Conservation (phyloP, 225 moss, liverwort and hornwort species). For the Rhytidiadelphus loreus region DNA sequence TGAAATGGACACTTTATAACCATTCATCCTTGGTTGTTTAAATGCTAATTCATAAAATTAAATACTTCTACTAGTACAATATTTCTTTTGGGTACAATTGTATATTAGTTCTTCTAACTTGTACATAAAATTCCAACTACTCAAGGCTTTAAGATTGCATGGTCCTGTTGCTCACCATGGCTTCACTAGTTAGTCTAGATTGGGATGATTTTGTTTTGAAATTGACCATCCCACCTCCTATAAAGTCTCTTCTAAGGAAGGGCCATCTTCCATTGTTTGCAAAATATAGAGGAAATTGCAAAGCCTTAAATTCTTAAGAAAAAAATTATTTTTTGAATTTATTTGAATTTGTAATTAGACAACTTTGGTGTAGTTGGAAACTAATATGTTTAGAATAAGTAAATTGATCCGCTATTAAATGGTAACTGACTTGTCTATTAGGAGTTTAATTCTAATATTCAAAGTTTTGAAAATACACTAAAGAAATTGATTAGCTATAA, state of each 20-base stretch:
- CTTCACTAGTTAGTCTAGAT: not conserved
- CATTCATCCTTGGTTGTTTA: too few relatives aligned
- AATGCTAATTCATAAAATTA: too few relatives aligned
- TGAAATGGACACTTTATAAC: too few relatives aligned
- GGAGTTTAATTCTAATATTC: too few relatives aligned
- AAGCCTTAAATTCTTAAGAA: not conserved
- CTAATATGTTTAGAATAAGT: rapidly evolving
- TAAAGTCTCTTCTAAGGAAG: too few relatives aligned
- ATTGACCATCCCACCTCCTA: not conserved
- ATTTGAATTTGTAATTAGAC: too few relatives aligned
- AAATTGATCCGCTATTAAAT: not conserved
- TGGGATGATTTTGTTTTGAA: not conserved
- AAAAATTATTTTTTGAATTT: too few relatives aligned
- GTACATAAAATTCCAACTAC: not conserved
- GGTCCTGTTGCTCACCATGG: too few relatives aligned
- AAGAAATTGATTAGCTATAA: not conserved
- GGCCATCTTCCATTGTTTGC: not conserved
- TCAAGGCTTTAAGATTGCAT: not conserved
- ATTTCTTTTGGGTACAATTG: not conserved
- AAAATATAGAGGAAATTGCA: not conserved
- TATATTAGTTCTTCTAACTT: too few relatives aligned
- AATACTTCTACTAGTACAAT: not conserved
- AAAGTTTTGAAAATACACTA: not conserved
- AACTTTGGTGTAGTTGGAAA: not conserved
- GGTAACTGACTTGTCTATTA: not conserved